Evolutionary conservation across 345 rosid genomes (phyloP).

Genomic region (Tarenaya hassleriana): DNA sequence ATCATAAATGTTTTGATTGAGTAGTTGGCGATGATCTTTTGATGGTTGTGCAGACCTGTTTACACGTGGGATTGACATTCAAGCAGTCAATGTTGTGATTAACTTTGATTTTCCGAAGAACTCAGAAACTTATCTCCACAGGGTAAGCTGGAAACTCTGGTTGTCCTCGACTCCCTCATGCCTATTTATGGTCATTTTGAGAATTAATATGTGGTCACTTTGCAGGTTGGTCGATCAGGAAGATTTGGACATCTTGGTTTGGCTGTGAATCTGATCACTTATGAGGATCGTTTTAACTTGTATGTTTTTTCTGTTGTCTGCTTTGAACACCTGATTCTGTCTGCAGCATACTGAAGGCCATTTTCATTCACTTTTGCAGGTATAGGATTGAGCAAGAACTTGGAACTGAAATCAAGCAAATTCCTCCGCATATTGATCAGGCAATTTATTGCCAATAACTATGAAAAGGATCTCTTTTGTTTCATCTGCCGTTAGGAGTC

Average conservation of each 20-base stretch:
- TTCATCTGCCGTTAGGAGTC: no score
- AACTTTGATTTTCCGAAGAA: constrained; percentile 97
- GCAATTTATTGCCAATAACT: constrained; percentile 88
- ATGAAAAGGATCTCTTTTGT: no score
- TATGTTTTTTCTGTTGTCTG: constrained; percentile 20
- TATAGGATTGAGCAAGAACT: constrained; percentile 99
- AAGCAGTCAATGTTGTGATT: constrained; percentile 97
- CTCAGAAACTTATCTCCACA: constrained; percentile 95
- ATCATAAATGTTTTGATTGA: no score
- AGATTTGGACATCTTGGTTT: constrained; percentile 99
- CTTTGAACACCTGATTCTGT: neutral
- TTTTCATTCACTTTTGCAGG: constrained; percentile 35
- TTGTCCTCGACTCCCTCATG: no score
- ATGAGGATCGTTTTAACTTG: constrained; percentile 99
- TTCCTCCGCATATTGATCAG: constrained; percentile 92
- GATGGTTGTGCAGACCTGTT: constrained; percentile 92
- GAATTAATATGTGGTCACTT: neutral
- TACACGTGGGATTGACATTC: constrained; percentile 99
- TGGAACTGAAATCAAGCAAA: constrained; percentile 97
- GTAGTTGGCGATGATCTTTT: constrained; percentile 1
- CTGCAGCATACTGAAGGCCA: neutral
- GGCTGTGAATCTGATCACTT: constrained; percentile 98
- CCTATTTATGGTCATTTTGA: no score
- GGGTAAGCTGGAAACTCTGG: constrained; percentile 60
- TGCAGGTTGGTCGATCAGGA: constrained; percentile 97